Evolutionary conservation across 768 basidiomycete genomes (phyloP), one percentile per base, ranked within the genome.

Genomic region (Rhodocollybia butyracea): DNA sequence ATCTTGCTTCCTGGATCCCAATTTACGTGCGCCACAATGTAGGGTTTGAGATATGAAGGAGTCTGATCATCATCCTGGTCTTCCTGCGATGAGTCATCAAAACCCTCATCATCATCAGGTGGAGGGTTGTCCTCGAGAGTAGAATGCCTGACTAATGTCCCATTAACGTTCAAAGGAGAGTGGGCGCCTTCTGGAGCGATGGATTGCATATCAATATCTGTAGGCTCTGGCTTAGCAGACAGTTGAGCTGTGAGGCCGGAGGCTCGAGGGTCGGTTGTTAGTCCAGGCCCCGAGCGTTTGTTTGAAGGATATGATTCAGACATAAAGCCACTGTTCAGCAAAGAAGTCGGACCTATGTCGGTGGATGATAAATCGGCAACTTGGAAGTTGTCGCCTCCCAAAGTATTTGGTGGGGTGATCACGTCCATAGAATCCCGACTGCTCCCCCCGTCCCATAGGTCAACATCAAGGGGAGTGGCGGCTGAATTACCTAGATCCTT

Each of bases 1-100:
- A 91, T 72, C 63, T 80, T 82, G 29, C 70, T 68, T 36, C 80
- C 75, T 1, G 79, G 66, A 54, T 84, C 78, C 88, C 88, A 89
- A 22, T 84, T 77, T 4, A 91, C 78, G 0, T 83, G 84, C 5
- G 86, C 82, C 17, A 89, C 87, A 12, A 88, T 86, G 56, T 82
- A 92, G 0, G 83, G 79, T 50, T 77, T 80, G 27, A 91, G 74
- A 59, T 91, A 85, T 15, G 75, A 76, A 2, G 81, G 80, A 45
- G 81, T 73, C 22, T 62, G 63, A 17, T 69, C 69, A 27, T 57
- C 55, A 13, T 50, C 47, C 12, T 30, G 7, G 8, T 8, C 53
- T 17, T 19, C 21, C 29, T 52, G 38, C 34, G 48, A 50, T 5
- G 6, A 21, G 29, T 54, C 53, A 7, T 42, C 41, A 3, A 22